Evolutionary conservation across 768 basidiomycete genomes (phyloP).

Genomic region (Termitomyces eurrhizus): DNA sequence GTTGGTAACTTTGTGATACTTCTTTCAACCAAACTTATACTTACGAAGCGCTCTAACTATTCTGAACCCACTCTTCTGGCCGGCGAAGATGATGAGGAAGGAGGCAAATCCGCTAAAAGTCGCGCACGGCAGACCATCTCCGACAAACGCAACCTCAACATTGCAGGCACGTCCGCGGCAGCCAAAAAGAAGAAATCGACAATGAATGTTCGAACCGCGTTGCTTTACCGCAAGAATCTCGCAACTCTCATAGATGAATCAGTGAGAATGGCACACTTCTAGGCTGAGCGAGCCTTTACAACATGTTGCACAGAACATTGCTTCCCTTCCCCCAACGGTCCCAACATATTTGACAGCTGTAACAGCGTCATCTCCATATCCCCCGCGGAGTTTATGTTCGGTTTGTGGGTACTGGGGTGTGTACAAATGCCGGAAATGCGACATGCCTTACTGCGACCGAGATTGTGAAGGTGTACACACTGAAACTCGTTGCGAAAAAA

Average conservation of each 20-base stretch:
- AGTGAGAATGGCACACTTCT: conserved; percentile 39
- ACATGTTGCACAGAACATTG: conserved; percentile 46
- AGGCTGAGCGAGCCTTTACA: conserved; percentile 2
- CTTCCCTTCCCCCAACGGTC: conserved; percentile 43
- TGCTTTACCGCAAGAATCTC: conserved; percentile 81
- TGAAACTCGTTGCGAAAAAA: conserved; percentile 78
- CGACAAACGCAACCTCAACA: conserved; percentile 61
- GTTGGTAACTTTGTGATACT: conserved; percentile 1
- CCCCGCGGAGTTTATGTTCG: conserved; percentile 73
- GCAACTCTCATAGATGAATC: conserved; percentile 74
- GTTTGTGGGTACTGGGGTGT: conserved; percentile 83
- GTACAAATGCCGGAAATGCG: conserved; percentile 77
- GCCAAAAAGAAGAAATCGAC: conserved; percentile 74
- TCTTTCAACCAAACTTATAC: conserved; percentile 9
- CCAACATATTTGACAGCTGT: conserved; percentile 73
- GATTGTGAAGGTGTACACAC: conserved; percentile 71
- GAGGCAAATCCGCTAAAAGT: conserved; percentile 51
- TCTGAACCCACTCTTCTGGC: conserved; percentile 49
- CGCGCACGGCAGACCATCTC: conserved; percentile 77
- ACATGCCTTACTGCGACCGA: conserved; percentile 70
- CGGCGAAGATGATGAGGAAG: conserved; percentile 46
- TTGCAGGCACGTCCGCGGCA: conserved; percentile 43
- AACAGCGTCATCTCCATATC: conserved; percentile 55
- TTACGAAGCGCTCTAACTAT: conserved; percentile 70
- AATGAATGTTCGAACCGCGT: conserved; percentile 74